phyloP scores from a whole-genome alignment of 2,329 filamentous ascomycete species.

The Xylariomycetidae sp. region DNA sequence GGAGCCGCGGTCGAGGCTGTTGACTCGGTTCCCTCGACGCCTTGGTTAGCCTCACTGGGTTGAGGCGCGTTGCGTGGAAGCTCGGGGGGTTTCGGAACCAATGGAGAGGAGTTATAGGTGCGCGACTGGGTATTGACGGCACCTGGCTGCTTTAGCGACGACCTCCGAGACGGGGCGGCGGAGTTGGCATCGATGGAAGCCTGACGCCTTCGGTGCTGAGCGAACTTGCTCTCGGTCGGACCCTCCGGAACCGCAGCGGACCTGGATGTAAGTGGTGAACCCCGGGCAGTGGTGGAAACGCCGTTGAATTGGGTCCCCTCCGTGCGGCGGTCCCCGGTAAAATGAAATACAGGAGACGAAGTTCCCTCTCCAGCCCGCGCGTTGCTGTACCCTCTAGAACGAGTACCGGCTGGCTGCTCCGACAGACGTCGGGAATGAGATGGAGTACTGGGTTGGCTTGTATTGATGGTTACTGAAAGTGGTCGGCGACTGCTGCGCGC shows the following conservation, averaged over 20 bases:
- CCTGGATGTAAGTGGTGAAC: conserved; percentile 44
- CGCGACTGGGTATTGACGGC: conserved; percentile 34
- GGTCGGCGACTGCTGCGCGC: conserved; percentile 46
- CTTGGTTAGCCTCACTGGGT: conserved; percentile 34
- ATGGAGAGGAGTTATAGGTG: conserved; percentile 54
- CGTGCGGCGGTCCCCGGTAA: conserved; percentile 36
- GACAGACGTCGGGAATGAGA: conserved; percentile 49
- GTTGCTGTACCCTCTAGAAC: conserved; percentile 34
- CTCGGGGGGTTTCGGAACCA: conserved; percentile 43
- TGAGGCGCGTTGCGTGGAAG: conserved; percentile 29
- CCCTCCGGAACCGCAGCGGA: conserved; percentile 42
- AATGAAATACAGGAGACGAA: conserved; percentile 37
- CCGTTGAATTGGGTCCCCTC: conserved; percentile 31
- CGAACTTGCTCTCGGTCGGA: conserved; percentile 17
- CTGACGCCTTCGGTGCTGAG: conserved; percentile 31
- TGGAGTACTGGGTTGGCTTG: conserved; percentile 43
- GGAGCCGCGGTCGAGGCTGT: conserved; percentile 82
- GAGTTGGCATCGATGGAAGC: conserved; percentile 44
- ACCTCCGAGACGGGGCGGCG: conserved; percentile 33
- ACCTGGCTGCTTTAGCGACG: conserved; percentile 36
- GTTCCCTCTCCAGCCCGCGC: conserved; percentile 34
- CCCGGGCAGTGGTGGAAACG: conserved; percentile 31
- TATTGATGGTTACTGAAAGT: conserved; percentile 44
- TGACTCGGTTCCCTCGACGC: conserved; percentile 70
- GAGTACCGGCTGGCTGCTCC: conserved; percentile 45